Evolutionary conservation across 805 yeast genomes (phyloP), one percentile per base, ranked within the genome.

Genomic region (Schizosaccharomyces cryophilus): DNA sequence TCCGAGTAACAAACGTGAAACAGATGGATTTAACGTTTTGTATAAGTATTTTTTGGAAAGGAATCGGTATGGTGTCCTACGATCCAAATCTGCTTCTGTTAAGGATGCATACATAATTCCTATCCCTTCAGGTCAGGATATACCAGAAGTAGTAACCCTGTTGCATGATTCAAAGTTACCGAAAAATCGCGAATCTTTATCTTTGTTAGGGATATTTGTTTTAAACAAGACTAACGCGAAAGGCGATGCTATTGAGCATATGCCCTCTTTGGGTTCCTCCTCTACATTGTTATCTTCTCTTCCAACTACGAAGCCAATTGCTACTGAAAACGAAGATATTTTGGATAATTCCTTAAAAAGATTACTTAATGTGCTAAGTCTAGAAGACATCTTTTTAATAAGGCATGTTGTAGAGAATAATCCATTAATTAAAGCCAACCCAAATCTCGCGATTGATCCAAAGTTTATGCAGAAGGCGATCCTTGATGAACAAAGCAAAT

Each of bases 41-140:
- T 56, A 29, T 13, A 1, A 31, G n/a, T 40, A 56, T 30, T 56
- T 56, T 56, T 15, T 40, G 42, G 26, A 40, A 56, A 17, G 60
- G 21, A 35, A 56, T 38, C 60, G 60, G 4, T 56, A 56, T 17
- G 60, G 60, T n/a, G 47, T 40, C n/a, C 17, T 56, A 35, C 42
- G 29, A 4, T 35, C 47, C n/a, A 40, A 40, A 42, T 35, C 47
- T 56, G 21, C 42, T 6, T 21, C 24, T 29, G 47, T 56, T 13
- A 35, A 40, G 29, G 60, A 56, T 24, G 42, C 60, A 19, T 56
- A 56, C 21, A 56, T 56, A 4, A 30, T 56, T 19, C 60, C 60
- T 7, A 40, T 40, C 11, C 60, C 60, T 19, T 21, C 42, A 26
- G 29, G 29, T 9, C 21, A 30, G 6, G 26, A 29, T 5, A 5